phyloP scores from a whole-genome alignment of 306 rosid species.

The Vigna trinervia region DNA sequence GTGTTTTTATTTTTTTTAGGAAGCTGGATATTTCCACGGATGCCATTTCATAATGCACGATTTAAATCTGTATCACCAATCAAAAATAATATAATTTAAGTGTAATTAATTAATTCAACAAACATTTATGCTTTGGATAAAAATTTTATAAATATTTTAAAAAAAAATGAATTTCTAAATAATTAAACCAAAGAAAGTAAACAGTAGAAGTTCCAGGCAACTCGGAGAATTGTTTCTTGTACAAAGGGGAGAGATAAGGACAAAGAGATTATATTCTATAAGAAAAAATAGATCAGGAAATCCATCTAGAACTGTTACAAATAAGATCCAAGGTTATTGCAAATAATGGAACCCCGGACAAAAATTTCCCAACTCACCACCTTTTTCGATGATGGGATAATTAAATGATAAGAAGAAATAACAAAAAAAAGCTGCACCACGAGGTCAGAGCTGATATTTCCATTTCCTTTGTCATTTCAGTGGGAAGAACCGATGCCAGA shows the following conservation, averaged over 20 bases:
- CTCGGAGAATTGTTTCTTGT: not conserved
- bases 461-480: constrained; percentile 56
- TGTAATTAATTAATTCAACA: not conserved
- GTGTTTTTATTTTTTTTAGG: too few species aligned
- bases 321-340: constrained; percentile 67
- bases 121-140: not conserved
- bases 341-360: constrained; percentile 82
- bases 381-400: constrained; percentile 71
- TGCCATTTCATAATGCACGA: not conserved
- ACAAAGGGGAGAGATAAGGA: not conserved
- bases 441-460: constrained; percentile 46
- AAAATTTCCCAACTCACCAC: constrained; percentile 70
- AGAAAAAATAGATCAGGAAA: constrained; percentile 44
- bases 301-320: constrained; percentile 48
- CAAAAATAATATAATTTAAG: not conserved
- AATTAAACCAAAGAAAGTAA: too few species aligned
- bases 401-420: constrained; percentile 53
- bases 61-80: not conserved
- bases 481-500: constrained; percentile 40
- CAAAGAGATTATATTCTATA: constrained; percentile 32
- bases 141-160: not conserved
- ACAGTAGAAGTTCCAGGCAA: not conserved
- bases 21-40: not conserved
- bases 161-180: not conserved
- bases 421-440: constrained; percentile 43